These are phyloP conservation scores for Xylaria bambusicola DNA, from an alignment of 495 filamentous ascomycete genomes.

Conservation along the genomic window DNA sequence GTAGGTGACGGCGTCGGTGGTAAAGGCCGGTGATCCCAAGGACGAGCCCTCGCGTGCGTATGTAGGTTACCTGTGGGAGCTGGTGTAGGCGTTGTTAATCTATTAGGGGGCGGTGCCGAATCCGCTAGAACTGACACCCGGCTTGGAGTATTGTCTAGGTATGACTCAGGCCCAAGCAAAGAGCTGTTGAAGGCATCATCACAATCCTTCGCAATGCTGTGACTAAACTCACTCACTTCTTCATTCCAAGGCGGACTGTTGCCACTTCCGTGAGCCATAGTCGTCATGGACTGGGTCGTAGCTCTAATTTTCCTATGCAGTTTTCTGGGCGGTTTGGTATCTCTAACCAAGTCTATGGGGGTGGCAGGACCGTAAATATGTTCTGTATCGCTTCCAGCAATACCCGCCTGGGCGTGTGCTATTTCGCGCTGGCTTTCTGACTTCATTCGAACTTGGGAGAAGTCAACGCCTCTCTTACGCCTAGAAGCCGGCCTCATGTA, in stretches of 20 bases:
- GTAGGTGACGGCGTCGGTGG: constrained; percentile 57
- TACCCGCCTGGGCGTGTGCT: constrained; percentile 29
- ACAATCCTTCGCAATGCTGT: constrained; percentile 52
- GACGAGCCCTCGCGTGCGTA: constrained; percentile 6
- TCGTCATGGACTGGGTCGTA: constrained; percentile 19
- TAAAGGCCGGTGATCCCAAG: constrained; percentile 47
- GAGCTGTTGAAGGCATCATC: constrained; percentile 81
- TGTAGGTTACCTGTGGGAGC: constrained; percentile 20
- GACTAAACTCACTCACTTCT: constrained; percentile 52
- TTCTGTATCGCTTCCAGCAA: constrained; percentile 28
- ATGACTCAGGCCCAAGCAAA: constrained; percentile 51
- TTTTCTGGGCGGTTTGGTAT: not conserved
- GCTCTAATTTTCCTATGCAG: constrained; percentile 14
- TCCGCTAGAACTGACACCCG: constrained; percentile 8
- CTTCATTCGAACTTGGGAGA: constrained; percentile 58
- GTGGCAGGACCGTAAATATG: constrained; percentile 24
- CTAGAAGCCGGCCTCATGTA: constrained; percentile 57
- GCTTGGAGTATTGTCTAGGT: constrained; percentile 15
- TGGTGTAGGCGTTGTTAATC: constrained; percentile 12
- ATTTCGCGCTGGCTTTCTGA: constrained; percentile 28
- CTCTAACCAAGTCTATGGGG: constrained; percentile 19
- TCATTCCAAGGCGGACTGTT: constrained; percentile 44
- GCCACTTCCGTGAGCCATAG: constrained; percentile 14
- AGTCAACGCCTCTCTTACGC: constrained; percentile 79
- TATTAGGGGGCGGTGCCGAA: not conserved